Percentiles rank a stretch among this genome's conserved stretches.
phyloP scores from a whole-genome alignment of 2,329 filamentous ascomycete species.

The Pseudogymnoascus sp. region DNA sequence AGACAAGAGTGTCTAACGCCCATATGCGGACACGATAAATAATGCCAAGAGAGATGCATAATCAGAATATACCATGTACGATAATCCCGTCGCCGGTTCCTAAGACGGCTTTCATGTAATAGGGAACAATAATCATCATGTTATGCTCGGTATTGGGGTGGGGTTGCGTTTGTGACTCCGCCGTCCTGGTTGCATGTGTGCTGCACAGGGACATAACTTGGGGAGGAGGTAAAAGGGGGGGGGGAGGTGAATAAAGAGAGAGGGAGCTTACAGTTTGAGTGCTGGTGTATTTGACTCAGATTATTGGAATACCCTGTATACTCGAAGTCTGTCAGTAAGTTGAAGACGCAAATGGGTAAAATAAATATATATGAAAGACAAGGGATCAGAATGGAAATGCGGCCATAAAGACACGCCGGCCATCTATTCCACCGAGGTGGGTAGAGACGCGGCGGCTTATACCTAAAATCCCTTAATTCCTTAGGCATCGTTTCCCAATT shows the following conservation, averaged over 20 bases:
- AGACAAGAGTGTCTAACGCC: background rate
- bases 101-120: slow-evolving; percentile 8
- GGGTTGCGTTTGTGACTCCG: background rate
- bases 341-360: background rate
- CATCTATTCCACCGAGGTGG: background rate
- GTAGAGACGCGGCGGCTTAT: background rate
- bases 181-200: background rate
- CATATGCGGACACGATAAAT: background rate
- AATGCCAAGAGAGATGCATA: background rate
- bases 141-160: background rate
- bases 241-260: background rate
- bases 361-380: background rate
- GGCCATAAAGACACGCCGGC: background rate
- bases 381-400: slow-evolving; percentile 3
- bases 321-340: background rate
- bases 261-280: background rate
- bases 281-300: background rate
- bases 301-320: background rate
- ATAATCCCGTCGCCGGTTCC: slow-evolving; percentile 5
- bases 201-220: background rate
- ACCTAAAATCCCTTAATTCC: slow-evolving; percentile 9
- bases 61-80: slow-evolving; percentile 9
- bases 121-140: slow-evolving; percentile 8
- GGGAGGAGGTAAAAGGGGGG: background rate
- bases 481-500: slow-evolving; percentile 4